Conservation (phyloP, 2,329 filamentous ascomycete genomes). For the Arachnomyces sp. region DNA sequence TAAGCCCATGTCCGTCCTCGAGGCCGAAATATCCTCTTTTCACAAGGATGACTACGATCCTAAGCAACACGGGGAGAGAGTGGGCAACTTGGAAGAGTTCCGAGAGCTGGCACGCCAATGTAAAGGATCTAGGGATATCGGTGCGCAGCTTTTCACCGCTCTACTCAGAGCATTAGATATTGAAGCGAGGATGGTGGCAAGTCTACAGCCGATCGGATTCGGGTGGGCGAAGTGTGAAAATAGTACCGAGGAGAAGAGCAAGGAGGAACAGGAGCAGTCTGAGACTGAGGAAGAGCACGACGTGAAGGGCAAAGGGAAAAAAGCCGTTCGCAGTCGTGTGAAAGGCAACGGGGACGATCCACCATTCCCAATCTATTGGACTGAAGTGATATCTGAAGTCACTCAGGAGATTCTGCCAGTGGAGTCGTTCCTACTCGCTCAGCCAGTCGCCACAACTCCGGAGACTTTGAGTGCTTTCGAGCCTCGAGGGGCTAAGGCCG, state of each 20-base stretch:
- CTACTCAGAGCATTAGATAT: conserved; percentile 72
- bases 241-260: conserved; percentile 44
- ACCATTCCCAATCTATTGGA: conserved; percentile 85
- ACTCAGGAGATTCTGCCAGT: conserved; percentile 73
- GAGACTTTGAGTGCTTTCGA: conserved; percentile 71
- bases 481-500: conserved; percentile 72
- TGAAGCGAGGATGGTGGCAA: conserved; percentile 76
- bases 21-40: conserved; percentile 66
- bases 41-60: conserved; percentile 55
- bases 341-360: conserved; percentile 67
- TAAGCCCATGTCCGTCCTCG: conserved; percentile 65
- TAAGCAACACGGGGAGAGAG: conserved; percentile 66
- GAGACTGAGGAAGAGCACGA: conserved; percentile 10
- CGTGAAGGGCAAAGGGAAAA: conserved; percentile 34
- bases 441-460: conserved; percentile 61
- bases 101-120: conserved; percentile 60
- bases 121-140: conserved; percentile 77
- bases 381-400: conserved; percentile 75
- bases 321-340: conserved; percentile 38
- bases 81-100: conserved; percentile 61
- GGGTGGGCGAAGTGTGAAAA: conserved; percentile 86
- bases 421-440: conserved; percentile 62
- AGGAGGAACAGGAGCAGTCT: conserved; percentile 8
- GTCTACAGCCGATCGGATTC: conserved; percentile 78
- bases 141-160: conserved; percentile 82